phyloP scores from a whole-genome alignment of 2,329 filamentous ascomycete genomes.

The Colletotrichum falcatum region DNA sequence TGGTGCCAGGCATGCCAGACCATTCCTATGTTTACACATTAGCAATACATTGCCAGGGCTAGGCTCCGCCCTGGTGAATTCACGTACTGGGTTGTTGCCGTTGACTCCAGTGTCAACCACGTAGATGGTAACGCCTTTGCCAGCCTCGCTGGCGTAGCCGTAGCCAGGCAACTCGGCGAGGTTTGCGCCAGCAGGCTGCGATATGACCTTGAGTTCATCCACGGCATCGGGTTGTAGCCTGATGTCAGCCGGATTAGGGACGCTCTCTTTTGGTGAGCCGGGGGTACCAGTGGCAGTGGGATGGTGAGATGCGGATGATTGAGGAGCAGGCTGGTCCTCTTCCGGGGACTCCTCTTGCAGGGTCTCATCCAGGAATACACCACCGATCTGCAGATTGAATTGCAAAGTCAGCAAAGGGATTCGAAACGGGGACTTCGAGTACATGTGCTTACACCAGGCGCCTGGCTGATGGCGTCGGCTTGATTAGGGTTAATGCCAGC shows the following conservation, averaged over 20 bases:
- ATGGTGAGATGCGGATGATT: neutral
- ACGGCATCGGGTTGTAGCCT: slow-evolving; percentile 11
- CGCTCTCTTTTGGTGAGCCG: neutral
- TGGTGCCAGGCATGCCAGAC: too few species aligned
- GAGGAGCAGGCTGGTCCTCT: neutral
- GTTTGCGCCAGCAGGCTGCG: slow-evolving; percentile 10
- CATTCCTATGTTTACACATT: too few species aligned
- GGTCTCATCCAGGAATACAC: neutral
- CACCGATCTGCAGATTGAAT: neutral
- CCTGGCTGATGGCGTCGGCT: too few species aligned
- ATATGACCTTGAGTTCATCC: slow-evolving; percentile 24
- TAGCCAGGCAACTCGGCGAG: slow-evolving; percentile 20
- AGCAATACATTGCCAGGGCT: too few species aligned
- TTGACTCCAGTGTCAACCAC: slow-evolving; percentile 17
- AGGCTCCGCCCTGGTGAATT: too few species aligned
- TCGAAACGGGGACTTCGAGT: too few species aligned
- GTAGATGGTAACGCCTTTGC: slow-evolving; percentile 22
- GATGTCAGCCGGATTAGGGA: neutral
- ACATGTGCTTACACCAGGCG: too few species aligned
- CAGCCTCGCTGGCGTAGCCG: slow-evolving; percentile 14
- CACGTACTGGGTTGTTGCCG: neutral
- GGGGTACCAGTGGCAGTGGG: neutral
- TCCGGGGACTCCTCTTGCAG: too few species aligned
- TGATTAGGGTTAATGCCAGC: too few species aligned
- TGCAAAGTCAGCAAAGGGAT: too few species aligned